These are phyloP conservation scores for Begonia fuchsioides DNA, from an alignment of 306 rosid species.

Conservation along the genomic window DNA sequence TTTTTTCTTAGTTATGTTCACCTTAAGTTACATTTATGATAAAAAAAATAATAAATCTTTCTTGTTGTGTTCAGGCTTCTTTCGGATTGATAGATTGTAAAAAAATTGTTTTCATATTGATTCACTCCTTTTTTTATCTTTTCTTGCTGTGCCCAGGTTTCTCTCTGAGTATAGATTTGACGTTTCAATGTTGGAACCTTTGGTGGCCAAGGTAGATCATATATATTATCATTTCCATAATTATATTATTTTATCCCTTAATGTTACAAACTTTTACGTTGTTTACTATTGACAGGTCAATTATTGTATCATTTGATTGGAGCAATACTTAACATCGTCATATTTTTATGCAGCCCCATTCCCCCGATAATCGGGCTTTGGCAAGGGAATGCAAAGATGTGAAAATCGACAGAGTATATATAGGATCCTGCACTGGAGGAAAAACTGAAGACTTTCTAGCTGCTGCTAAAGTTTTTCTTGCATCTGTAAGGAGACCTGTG, in stretches of 20 bases:
- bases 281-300: too few species aligned
- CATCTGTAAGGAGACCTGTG: slow-evolving; percentile 36
- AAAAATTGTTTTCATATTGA: not conserved
- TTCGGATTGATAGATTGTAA: slow-evolving; percentile 22
- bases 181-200: slow-evolving; percentile 72
- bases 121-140: not conserved
- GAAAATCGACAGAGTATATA: slow-evolving; percentile 78
- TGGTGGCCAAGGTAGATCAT: slow-evolving; percentile 69
- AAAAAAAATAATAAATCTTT: too few species aligned
- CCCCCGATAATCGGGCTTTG: slow-evolving; percentile 87
- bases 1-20: not conserved
- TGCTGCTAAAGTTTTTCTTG: slow-evolving; percentile 65
- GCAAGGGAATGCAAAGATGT: slow-evolving; percentile 97
- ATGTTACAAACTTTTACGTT: not conserved
- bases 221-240: not conserved
- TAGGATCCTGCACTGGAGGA: slow-evolving; percentile 94
- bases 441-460: slow-evolving; percentile 85
- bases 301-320: too few species aligned
- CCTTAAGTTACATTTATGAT: not conserved
- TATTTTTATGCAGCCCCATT: slow-evolving; percentile 64
- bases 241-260: not conserved
- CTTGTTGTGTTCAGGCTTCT: slow-evolving; percentile 41
- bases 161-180: slow-evolving; percentile 73
- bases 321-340: not conserved
- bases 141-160: slow-evolving; percentile 33